Conservation (phyloP, 2,329 filamentous ascomycete genomes). For the Pseudogymnoascus sp. region DNA sequence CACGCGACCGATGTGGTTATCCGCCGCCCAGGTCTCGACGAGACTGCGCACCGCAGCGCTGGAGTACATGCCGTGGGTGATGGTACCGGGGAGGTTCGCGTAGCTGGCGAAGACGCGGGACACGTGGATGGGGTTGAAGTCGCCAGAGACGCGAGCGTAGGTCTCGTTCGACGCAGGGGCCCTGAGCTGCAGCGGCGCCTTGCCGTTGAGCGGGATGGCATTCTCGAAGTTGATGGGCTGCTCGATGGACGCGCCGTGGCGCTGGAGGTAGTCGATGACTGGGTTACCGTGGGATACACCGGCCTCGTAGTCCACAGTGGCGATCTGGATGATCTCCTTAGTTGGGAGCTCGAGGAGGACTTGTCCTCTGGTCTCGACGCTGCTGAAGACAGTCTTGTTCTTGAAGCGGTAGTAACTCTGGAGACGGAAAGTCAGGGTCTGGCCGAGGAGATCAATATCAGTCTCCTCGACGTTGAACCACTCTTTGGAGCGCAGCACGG, state of each 20-base stretch:
- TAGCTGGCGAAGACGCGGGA: slow-evolving; percentile 95
- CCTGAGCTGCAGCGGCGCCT: slow-evolving; percentile 78
- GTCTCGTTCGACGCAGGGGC: slow-evolving; percentile 96
- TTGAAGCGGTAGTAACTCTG: slow-evolving; percentile 89
- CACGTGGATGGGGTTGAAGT: slow-evolving; percentile 98
- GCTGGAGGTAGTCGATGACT: slow-evolving; percentile 90
- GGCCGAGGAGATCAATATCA: slow-evolving; percentile 79
- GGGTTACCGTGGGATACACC: slow-evolving; percentile 91
- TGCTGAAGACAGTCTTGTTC: slow-evolving; percentile 87
- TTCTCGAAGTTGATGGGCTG: slow-evolving; percentile 98
- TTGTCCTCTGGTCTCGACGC: slow-evolving; percentile 84
- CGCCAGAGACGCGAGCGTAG: slow-evolving; percentile 93
- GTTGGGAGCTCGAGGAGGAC: slow-evolving; percentile 90
- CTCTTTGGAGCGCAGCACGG: slow-evolving; percentile 90
- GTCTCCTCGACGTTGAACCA: slow-evolving; percentile 89
- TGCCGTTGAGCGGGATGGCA: slow-evolving; percentile 88
- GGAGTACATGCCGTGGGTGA: slow-evolving; percentile 99
- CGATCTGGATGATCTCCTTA: slow-evolving; percentile 95
- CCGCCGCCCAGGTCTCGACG: slow-evolving; percentile 97
- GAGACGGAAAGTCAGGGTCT: slow-evolving; percentile 93
- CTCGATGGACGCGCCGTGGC: slow-evolving; percentile 85
- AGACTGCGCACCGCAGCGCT: slow-evolving; percentile 92
- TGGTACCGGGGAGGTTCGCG: slow-evolving; percentile 90
- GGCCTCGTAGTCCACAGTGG: slow-evolving; percentile 92
- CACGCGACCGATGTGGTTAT: slow-evolving; percentile 96